Percentiles rank a stretch among this genome's conserved stretches.
Evolutionary conservation across 2,329 filamentous ascomycete species (phyloP).

Genomic region (Cytospora piceae): DNA sequence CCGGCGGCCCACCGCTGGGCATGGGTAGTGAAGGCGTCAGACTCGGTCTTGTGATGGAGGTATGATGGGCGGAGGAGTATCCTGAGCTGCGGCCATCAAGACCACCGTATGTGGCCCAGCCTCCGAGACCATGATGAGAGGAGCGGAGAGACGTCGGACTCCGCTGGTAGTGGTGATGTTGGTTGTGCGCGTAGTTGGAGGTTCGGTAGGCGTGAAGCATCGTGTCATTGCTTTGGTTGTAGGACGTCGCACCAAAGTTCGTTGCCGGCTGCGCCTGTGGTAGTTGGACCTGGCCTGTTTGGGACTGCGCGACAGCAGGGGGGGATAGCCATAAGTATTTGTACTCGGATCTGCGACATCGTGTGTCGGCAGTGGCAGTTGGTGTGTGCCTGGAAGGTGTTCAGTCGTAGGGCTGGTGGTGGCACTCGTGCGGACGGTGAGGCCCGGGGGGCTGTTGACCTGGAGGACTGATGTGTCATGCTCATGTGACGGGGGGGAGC

Average conservation of each 20-base stretch:
- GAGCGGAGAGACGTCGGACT: constrained; percentile 34
- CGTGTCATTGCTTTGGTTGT: constrained; percentile 48
- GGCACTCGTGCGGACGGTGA: constrained; percentile 37
- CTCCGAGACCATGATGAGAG: constrained; percentile 33
- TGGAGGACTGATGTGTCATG: constrained; percentile 29
- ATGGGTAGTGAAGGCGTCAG: constrained; percentile 55
- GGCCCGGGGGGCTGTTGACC: constrained; percentile 46
- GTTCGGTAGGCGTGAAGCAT: constrained; percentile 62
- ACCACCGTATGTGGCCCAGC: constrained; percentile 43
- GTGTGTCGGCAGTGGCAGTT: constrained; percentile 28
- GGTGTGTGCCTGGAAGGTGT: constrained; percentile 34
- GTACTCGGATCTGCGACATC: constrained; percentile 48
- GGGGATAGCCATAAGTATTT: constrained; percentile 62
- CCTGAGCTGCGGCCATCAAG: constrained; percentile 46
- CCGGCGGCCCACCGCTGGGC: constrained; percentile 44
- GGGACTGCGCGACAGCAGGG: constrained; percentile 47
- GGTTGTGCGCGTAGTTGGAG: constrained; percentile 47
- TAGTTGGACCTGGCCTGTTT: constrained; percentile 41
- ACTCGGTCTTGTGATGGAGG: constrained; percentile 49
- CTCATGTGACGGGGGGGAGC: constrained; percentile 30
- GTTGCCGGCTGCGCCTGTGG: constrained; percentile 22
- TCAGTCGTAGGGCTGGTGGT: constrained; percentile 39
- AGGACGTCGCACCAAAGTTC: constrained; percentile 38
- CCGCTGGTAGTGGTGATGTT: constrained; percentile 31
- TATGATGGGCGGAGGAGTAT: constrained; percentile 49